Conservation (phyloP, 2,329 filamentous ascomycete genomes). For the Colletotrichum lupini region DNA sequence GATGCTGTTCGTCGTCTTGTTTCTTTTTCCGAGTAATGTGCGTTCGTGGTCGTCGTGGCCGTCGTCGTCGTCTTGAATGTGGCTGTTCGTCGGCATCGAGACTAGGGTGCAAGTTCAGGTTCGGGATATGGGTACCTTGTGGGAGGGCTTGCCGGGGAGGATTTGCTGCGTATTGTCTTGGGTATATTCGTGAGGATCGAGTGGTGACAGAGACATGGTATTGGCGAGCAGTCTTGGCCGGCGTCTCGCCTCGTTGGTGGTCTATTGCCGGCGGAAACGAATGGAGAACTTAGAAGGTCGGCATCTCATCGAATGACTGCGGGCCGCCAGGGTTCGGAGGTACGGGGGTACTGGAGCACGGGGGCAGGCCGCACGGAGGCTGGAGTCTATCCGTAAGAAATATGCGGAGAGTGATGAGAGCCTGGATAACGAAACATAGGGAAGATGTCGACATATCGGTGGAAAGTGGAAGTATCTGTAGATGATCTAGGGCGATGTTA, state of each 20-base stretch:
- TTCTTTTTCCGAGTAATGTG: not conserved
- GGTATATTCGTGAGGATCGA: not conserved
- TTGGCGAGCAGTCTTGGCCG: not conserved
- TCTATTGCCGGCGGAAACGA: not conserved
- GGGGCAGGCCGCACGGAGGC: no score
- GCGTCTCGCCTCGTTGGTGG: not conserved
- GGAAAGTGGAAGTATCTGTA: not conserved
- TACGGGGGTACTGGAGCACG: not conserved
- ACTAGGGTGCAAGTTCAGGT: not conserved
- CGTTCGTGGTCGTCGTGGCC: not conserved
- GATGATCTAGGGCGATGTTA: conserved; percentile 6
- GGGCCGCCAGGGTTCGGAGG: conserved; percentile 2
- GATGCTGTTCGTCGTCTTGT: not conserved
- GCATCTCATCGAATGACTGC: conserved; percentile 8
- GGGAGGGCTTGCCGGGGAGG: not conserved
- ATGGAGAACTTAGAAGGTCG: not conserved
- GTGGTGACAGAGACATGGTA: not conserved
- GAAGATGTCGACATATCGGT: conserved; percentile 1
- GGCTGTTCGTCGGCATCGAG: not conserved
- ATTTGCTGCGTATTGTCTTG: not conserved
- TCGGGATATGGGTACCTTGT: not conserved
- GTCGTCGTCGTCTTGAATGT: not conserved
- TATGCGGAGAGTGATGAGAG: no score
- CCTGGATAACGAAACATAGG: not conserved
- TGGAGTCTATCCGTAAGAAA: no score